phyloP scores from a whole-genome alignment of 208 protist genomes.

The Trypanosoma theileri region DNA sequence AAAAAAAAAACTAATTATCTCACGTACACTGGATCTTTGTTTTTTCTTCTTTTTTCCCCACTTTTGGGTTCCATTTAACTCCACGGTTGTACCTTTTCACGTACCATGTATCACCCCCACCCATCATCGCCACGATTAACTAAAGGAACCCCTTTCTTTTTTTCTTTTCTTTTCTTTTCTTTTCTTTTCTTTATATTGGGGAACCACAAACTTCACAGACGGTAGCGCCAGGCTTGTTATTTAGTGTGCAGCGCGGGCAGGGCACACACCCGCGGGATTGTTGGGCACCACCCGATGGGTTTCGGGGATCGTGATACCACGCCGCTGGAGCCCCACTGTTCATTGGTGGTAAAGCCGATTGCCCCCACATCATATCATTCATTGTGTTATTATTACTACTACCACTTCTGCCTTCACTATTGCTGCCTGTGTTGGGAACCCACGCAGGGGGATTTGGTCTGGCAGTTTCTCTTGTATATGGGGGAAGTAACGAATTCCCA shows the following conservation, averaged over 20 bases:
- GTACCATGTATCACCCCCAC: too few relatives aligned
- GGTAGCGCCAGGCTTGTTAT: not conserved
- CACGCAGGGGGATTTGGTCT: not conserved
- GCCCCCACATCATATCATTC: not conserved
- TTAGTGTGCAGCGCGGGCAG: slow-evolving; percentile 13
- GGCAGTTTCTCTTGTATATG: not conserved
- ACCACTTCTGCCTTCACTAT: too few relatives aligned
- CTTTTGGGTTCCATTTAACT: too few relatives aligned
- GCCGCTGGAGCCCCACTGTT: not conserved
- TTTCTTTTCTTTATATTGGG: not conserved
- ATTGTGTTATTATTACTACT: not conserved
- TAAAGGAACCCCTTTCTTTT: too few relatives aligned
- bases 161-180: too few relatives aligned
- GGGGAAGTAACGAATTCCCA: not conserved
- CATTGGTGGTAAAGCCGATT: too few relatives aligned
- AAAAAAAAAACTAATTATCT: too few relatives aligned
- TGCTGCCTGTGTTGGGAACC: not conserved
- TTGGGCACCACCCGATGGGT: too few relatives aligned
- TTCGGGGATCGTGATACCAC: not conserved
- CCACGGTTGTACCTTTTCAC: too few relatives aligned
- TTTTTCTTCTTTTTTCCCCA: too few relatives aligned
- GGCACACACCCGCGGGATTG: not conserved
- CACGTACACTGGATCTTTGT: too few relatives aligned
- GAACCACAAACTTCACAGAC: slow-evolving; percentile 8
- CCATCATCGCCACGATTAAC: too few relatives aligned